Percentiles rank a stretch among this genome's conserved stretches.
Conservation (phyloP, 1,284 basidiomycete genomes). For the Tremellales sp. region DNA sequence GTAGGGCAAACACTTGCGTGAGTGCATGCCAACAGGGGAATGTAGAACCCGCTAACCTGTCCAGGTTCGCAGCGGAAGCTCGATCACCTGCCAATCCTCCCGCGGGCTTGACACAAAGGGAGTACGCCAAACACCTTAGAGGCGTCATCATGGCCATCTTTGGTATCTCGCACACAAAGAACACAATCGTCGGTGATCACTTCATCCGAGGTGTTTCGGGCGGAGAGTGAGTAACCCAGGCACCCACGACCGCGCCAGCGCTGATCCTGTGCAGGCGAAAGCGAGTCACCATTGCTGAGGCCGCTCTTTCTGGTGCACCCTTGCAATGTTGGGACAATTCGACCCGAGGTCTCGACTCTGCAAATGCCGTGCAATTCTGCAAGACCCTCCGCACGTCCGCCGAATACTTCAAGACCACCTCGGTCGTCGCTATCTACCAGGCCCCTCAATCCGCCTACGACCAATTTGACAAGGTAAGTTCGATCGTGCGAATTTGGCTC, state of each 20-base stretch:
- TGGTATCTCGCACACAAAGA: slow-evolving; percentile 50
- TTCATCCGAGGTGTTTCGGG: slow-evolving; percentile 50
- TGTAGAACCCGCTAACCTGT: background rate
- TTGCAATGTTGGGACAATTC: slow-evolving; percentile 49
- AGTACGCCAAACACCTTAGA: slow-evolving; percentile 46
- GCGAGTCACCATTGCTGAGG: slow-evolving; percentile 53
- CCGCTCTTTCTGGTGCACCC: slow-evolving; percentile 24
- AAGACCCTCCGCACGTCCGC: slow-evolving; percentile 50
- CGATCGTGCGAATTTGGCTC: too few species aligned
- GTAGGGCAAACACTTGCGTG: slow-evolving; percentile 45
- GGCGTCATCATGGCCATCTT: slow-evolving; percentile 51
- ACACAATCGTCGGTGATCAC: slow-evolving; percentile 46
- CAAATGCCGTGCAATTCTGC: slow-evolving; percentile 52
- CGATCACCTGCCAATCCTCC: slow-evolving; percentile 41
- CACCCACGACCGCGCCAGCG: too few species aligned
- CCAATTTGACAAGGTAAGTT: slow-evolving; percentile 59
- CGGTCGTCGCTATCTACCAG: slow-evolving; percentile 47
- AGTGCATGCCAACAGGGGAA: slow-evolving; percentile 12
- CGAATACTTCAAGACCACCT: slow-evolving; percentile 40
- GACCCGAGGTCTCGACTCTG: slow-evolving; percentile 52
- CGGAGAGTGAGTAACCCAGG: slow-evolving; percentile 36
- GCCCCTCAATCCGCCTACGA: slow-evolving; percentile 50
- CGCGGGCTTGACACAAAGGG: slow-evolving; percentile 34
- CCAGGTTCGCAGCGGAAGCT: slow-evolving; percentile 17
- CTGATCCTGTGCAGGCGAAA: slow-evolving; percentile 34